A percentile compares a stretch with the other conserved stretches of the same genome.
Conservation (phyloP, 2,329 filamentous ascomycete species). For the Cladosporium sp. region DNA sequence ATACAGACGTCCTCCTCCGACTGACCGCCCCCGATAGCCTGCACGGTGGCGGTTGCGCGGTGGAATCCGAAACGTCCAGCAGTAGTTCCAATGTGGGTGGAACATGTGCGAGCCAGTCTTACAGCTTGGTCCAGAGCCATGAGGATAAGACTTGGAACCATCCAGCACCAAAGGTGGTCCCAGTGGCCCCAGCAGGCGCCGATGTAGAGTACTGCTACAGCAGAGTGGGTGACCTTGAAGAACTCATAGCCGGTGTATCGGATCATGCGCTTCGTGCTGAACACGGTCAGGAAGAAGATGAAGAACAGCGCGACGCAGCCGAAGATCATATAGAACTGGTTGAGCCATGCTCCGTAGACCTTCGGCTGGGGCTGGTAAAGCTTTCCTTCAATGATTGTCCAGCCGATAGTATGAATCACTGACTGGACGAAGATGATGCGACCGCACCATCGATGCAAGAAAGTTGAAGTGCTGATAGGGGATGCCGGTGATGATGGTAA, state of each 20-base stretch:
- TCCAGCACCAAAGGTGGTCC: constrained; percentile 66
- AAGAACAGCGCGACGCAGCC: constrained; percentile 69
- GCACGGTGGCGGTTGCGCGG: constrained; percentile 47
- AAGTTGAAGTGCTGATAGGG: constrained; percentile 77
- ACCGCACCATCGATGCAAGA: constrained; percentile 74
- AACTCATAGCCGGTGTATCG: constrained; percentile 71
- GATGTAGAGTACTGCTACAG: constrained; percentile 72
- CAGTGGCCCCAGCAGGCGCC: constrained; percentile 77
- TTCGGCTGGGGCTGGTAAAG: constrained; percentile 72
- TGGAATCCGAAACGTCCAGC: constrained; percentile 51
- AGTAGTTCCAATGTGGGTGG: constrained; percentile 52
- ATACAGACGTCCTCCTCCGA: constrained; percentile 36
- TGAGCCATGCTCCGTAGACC: constrained; percentile 58
- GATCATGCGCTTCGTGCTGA: constrained; percentile 62
- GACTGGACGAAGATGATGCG: constrained; percentile 71
- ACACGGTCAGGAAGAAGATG: constrained; percentile 60
- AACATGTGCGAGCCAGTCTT: constrained; percentile 57
- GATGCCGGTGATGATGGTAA: constrained; percentile 69
- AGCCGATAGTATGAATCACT: constrained; percentile 68
- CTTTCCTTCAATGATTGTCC: constrained; percentile 65
- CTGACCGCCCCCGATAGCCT: constrained; percentile 31
- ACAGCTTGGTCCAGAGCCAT: constrained; percentile 65
- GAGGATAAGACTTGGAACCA: constrained; percentile 66
- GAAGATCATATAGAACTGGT: constrained; percentile 70
- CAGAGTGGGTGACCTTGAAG: constrained; percentile 72